These are phyloP conservation scores for Trichocomaceae sp. DNA, from an alignment of 2,329 filamentous ascomycete genomes.

Conservation along the genomic window DNA sequence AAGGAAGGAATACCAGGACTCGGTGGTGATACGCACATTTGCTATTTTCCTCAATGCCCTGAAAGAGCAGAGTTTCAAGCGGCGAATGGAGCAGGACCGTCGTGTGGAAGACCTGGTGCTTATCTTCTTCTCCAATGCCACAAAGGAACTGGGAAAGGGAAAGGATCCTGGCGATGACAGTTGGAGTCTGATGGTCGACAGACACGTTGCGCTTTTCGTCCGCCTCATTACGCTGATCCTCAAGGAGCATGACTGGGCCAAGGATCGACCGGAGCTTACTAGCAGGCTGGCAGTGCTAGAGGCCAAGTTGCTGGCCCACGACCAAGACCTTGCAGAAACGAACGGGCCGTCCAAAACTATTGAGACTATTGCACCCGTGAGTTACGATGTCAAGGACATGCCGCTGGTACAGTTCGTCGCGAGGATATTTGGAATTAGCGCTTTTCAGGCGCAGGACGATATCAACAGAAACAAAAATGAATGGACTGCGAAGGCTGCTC, in stretches of 20 bases:
- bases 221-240: slow-evolving; percentile 74
- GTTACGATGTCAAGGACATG: slow-evolving; percentile 96
- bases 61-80: slow-evolving; percentile 80
- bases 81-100: slow-evolving; percentile 87
- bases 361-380: slow-evolving; percentile 76
- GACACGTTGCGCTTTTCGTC: slow-evolving; percentile 91
- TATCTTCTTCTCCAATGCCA: slow-evolving; percentile 93
- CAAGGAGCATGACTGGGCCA: slow-evolving; percentile 75
- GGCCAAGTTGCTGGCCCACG: slow-evolving; percentile 87
- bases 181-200: slow-evolving; percentile 87
- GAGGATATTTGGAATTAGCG: slow-evolving; percentile 73
- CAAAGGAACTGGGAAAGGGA: slow-evolving; percentile 77
- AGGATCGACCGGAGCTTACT: slow-evolving; percentile 78
- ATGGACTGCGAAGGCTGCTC: slow-evolving; percentile 88
- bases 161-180: slow-evolving; percentile 72
- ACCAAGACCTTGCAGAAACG: slow-evolving; percentile 73
- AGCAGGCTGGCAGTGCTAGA: slow-evolving; percentile 73
- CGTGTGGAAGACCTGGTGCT: slow-evolving; percentile 87
- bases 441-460: slow-evolving; percentile 75
- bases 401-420: slow-evolving; percentile 81
- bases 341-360: slow-evolving; percentile 58
- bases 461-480: slow-evolving; percentile 71
- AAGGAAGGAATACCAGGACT: slow-evolving; percentile 82
- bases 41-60: slow-evolving; percentile 90
- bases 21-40: slow-evolving; percentile 87